Evolutionary conservation across 352 stramenopile genomes (phyloP).

Genomic region (Globisporangium camurandrum): DNA sequence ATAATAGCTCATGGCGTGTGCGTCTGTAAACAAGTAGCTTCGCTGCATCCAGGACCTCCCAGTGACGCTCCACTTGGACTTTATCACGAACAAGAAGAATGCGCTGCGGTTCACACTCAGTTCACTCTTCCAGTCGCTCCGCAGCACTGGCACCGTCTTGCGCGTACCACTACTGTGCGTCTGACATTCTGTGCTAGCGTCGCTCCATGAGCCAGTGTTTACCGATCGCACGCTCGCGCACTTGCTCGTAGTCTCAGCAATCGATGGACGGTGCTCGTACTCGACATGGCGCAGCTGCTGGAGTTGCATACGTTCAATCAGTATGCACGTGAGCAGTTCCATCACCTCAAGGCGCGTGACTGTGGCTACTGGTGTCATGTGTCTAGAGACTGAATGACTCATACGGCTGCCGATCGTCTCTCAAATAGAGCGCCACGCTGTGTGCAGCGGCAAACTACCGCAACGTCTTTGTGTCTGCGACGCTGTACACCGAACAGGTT

Average conservation of each 20-base stretch:
- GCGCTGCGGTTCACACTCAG: constrained; percentile 60
- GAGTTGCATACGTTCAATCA: constrained; percentile 64
- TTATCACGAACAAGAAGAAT: constrained; percentile 63
- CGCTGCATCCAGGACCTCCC: constrained; percentile 30
- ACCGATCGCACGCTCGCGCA: constrained; percentile 1
- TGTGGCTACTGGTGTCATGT: too few species aligned
- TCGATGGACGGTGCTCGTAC: constrained; percentile 52
- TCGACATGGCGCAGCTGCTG: constrained; percentile 59
- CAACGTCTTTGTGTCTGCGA: constrained; percentile 54
- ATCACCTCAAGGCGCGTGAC: constrained; percentile 36
- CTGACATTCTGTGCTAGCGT: too few species aligned
- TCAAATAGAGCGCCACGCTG: constrained; percentile 51
- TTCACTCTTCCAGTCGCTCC: constrained; percentile 47
- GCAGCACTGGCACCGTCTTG: constrained; percentile 53
- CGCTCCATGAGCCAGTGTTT: too few species aligned
- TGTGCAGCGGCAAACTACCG: constrained; percentile 61
- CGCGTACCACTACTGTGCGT: constrained; percentile 37
- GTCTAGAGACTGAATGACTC: neutral
- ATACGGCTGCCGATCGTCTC: too few species aligned
- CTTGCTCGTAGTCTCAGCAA: constrained; percentile 14
- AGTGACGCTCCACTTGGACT: constrained; percentile 60
- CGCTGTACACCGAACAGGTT: constrained; percentile 30
- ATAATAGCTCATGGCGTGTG: neutral
- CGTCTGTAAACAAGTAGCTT: constrained; percentile 13
- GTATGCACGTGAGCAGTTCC: constrained; percentile 51